Evolutionary conservation across 345 rosid genomes (phyloP).

Genomic region (Citrus hindsii): DNA sequence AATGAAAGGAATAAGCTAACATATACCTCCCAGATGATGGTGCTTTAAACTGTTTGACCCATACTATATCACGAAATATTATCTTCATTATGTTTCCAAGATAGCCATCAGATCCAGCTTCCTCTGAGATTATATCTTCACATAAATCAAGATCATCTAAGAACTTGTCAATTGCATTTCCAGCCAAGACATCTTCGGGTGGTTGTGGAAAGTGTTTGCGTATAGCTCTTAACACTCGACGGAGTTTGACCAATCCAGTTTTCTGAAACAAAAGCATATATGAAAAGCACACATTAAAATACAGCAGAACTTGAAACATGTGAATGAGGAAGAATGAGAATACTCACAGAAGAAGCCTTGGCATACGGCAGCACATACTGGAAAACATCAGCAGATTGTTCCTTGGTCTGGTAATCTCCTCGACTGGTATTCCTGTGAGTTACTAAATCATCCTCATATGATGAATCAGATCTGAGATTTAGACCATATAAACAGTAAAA

Average conservation of each 20-base stretch:
- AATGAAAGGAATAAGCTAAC: conserved; percentile 8
- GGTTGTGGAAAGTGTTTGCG: conserved; percentile 94
- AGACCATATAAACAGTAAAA: conserved; percentile 97
- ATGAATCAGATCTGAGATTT: conserved; percentile 85
- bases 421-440: conserved; percentile 84
- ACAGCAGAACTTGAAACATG: conserved; percentile 4
- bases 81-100: conserved; percentile 61
- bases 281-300: conserved; percentile 6
- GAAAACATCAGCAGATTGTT: conserved; percentile 96
- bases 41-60: conserved; percentile 64
- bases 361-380: conserved; percentile 92
- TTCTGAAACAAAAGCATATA: conserved; percentile 44
- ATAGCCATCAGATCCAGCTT: conserved; percentile 85
- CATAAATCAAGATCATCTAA: conserved; percentile 79
- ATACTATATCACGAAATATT: conserved; percentile 53
- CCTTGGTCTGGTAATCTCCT: conserved; percentile 97
- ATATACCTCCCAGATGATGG: conserved; percentile 52
- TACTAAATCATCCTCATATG: conserved; percentile 86
- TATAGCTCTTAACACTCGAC: conserved; percentile 91
- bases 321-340: conserved; percentile 19
- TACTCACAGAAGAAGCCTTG: conserved; percentile 86
- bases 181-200: conserved; percentile 75
- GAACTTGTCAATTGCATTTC: conserved; percentile 77
- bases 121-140: conserved; percentile 81
- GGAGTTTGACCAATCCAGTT: conserved; percentile 92